These are phyloP conservation scores for Cryptococcus sp. DNA, from an alignment of 1,284 basidiomycete genomes.

Conservation along the genomic window DNA sequence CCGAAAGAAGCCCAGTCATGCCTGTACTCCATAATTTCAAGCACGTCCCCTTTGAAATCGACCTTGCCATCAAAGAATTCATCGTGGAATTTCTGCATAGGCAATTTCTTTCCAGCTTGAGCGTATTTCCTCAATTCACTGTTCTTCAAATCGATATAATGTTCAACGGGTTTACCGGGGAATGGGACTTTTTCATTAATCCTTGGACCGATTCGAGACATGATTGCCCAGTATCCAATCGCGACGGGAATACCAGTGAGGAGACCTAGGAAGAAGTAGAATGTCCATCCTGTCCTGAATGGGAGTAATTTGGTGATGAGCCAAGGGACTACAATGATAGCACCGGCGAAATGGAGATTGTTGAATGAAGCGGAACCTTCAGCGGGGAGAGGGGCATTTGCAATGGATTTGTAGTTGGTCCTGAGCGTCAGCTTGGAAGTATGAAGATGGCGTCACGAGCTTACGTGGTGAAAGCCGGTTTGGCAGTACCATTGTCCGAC, in stretches of 20 bases:
- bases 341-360: conserved; percentile 71
- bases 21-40: conserved; percentile 88
- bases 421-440: conserved; percentile 11
- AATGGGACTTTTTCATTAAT: conserved; percentile 81
- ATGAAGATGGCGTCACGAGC: not conserved
- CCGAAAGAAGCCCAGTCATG: conserved; percentile 94
- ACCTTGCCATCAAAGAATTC: conserved; percentile 96
- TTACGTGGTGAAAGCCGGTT: conserved; percentile 11
- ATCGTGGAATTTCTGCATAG: conserved; percentile 97
- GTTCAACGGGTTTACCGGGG: conserved; percentile 79
- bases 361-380: conserved; percentile 83
- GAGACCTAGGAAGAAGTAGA: conserved; percentile 64
- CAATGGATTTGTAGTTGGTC: conserved; percentile 42
- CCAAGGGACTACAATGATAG: conserved; percentile 74
- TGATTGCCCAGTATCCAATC: conserved; percentile 83
- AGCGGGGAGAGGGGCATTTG: conserved; percentile 77
- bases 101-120: conserved; percentile 78
- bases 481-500: not conserved
- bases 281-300: conserved; percentile 63
- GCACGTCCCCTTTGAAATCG: conserved; percentile 93
- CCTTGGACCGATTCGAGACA: conserved; percentile 74
- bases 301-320: conserved; percentile 74
- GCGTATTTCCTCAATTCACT: conserved; percentile 73
- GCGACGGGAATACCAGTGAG: conserved; percentile 73
- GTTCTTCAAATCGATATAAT: conserved; percentile 91